These are phyloP conservation scores for Pisolithus thermaeus DNA, from an alignment of 1,284 basidiomycete species.

Conservation along the genomic window DNA sequence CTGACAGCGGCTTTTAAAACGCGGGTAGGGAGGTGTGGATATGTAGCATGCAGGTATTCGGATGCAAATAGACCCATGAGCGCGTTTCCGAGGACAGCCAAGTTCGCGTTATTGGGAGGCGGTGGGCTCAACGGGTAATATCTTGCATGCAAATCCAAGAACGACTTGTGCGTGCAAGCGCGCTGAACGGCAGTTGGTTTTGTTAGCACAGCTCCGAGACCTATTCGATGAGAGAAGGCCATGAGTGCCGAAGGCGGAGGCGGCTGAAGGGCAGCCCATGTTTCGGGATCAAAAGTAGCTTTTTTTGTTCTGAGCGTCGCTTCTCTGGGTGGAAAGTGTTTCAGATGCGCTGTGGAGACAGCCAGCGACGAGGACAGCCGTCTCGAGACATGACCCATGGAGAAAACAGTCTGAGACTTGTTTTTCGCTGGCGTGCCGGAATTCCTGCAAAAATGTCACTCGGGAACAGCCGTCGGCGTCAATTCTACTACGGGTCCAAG, in stretches of 20 bases:
- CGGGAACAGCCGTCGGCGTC: not conserved
- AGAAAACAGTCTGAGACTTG: not conserved
- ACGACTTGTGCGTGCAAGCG: slow-evolving; percentile 75
- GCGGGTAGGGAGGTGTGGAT: slow-evolving; percentile 60
- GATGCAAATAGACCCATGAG: slow-evolving; percentile 88
- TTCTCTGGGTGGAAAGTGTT: slow-evolving; percentile 59
- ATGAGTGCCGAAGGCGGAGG: slow-evolving; percentile 66
- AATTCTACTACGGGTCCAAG: not conserved
- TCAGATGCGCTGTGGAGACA: slow-evolving; percentile 28
- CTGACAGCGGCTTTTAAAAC: slow-evolving; percentile 88
- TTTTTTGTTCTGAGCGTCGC: slow-evolving; percentile 18
- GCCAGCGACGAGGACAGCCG: not conserved
- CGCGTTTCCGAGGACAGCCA: slow-evolving; percentile 81
- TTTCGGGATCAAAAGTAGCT: slow-evolving; percentile 43
- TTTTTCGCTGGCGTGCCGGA: not conserved
- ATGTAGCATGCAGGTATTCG: slow-evolving; percentile 79
- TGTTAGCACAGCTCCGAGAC: slow-evolving; percentile 48
- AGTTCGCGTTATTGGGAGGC: slow-evolving; percentile 70
- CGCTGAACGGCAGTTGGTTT: no score
- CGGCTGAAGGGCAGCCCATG: slow-evolving; percentile 69
- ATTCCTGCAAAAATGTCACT: not conserved
- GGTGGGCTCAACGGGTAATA: slow-evolving; percentile 40
- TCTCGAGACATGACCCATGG: not conserved
- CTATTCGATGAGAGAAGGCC: slow-evolving; percentile 37
- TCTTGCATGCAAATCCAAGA: slow-evolving; percentile 42